Percentiles rank a stretch among this genome's conserved stretches.
Conservation (phyloP, 768 basidiomycete species). For the Termitomyces sp. region DNA sequence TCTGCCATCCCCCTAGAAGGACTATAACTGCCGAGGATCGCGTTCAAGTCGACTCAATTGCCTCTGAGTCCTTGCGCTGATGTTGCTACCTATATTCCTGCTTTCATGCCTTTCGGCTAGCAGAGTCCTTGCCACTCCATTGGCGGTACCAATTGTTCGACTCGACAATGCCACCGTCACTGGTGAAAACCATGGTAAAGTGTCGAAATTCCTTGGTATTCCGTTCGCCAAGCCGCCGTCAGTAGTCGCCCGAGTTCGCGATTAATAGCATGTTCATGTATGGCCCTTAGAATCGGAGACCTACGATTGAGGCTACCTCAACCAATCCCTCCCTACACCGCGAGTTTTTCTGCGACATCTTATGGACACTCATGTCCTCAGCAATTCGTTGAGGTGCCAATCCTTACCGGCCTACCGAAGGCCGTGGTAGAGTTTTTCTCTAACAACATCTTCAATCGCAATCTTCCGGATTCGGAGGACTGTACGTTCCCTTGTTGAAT, state of each 20-base stretch:
- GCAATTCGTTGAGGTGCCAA: slow-evolving; percentile 30
- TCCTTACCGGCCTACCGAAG: slow-evolving; percentile 27
- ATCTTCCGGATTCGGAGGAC: slow-evolving; percentile 28
- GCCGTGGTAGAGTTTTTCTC: slow-evolving; percentile 28
- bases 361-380: slow-evolving; percentile 45
- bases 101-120: not conserved
- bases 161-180: slow-evolving; percentile 41
- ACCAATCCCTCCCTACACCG: slow-evolving; percentile 28
- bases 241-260: slow-evolving; percentile 10
- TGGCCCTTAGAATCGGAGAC: slow-evolving; percentile 25
- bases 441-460: slow-evolving; percentile 21
- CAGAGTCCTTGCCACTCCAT: slow-evolving; percentile 14
- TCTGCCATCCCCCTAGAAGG: not conserved
- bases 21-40: not conserved
- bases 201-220: slow-evolving; percentile 43
- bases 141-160: slow-evolving; percentile 28
- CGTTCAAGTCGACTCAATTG: not conserved
- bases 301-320: slow-evolving; percentile 38
- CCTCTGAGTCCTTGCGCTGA: not conserved
- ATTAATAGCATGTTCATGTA: not conserved
- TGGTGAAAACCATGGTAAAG: slow-evolving; percentile 27
- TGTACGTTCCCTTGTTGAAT: slow-evolving; percentile 23
- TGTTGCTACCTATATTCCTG: not conserved
- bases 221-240: slow-evolving; percentile 55
- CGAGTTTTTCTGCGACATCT: slow-evolving; percentile 29